Evolutionary conservation across 1,284 basidiomycete species (phyloP).

Genomic region (Leccinum proximum): DNA sequence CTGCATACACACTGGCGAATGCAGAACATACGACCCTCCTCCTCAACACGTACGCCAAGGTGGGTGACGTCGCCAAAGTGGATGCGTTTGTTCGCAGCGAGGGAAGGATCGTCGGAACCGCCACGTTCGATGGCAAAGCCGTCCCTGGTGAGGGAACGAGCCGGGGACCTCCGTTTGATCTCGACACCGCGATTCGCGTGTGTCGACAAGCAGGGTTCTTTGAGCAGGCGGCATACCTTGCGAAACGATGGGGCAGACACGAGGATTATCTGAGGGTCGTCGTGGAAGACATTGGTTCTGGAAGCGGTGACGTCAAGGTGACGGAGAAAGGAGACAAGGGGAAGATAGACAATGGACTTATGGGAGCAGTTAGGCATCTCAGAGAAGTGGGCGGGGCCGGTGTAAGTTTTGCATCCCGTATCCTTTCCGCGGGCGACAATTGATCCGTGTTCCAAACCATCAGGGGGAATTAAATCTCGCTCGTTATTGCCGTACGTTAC

Average conservation of each 20-base stretch:
- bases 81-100: constrained; percentile 94
- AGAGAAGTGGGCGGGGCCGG: constrained; percentile 74
- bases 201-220: constrained; percentile 97
- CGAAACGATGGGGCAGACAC: constrained; percentile 87
- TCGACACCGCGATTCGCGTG: constrained; percentile 96
- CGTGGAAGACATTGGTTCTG: constrained; percentile 83
- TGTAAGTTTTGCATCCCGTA: constrained; percentile 42
- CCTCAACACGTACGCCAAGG: constrained; percentile 96
- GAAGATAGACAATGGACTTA: constrained; percentile 40
- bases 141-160: constrained; percentile 33
- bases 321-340: constrained; percentile 20
- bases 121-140: constrained; percentile 23
- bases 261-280: constrained; percentile 95
- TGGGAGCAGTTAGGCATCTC: constrained; percentile 82
- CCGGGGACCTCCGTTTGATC: constrained; percentile 90
- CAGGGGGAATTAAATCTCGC: constrained; percentile 83
- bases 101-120: constrained; percentile 37
- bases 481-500: constrained; percentile 81
- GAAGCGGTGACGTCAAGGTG: constrained; percentile 28
- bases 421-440: neutral
- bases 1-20: constrained; percentile 89
- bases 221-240: constrained; percentile 93
- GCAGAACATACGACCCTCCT: constrained; percentile 96
- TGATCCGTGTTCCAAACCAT: constrained; percentile 24
- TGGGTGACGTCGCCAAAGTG: constrained; percentile 86